Base-by-base conservation (phyloP, 257 asterid species). In the Capsicum rhomboideum region DNA sequence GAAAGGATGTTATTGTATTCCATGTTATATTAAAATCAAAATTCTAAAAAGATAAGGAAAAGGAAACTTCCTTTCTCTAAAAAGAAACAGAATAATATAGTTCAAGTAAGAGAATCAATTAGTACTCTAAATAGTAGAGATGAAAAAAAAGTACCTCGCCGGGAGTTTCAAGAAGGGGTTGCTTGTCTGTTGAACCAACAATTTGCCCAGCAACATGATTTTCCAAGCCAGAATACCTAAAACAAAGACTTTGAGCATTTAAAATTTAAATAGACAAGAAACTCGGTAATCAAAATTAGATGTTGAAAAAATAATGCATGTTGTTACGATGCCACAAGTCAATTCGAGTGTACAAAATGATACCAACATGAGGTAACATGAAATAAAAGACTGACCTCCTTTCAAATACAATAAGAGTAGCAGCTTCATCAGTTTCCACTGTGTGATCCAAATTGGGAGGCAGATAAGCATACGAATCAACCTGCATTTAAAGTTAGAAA, bases 381-480 rank as follows among this genome's bases (percentile, higher is more conserved):
- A 72, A 29, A 44, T 81, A n/a, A 29, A 75, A 83, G 68, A 58
- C 82, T 87, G 56, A 97, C 98, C 98, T 97, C 89, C 97, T 93
- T 90, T 97, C 99, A 26, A 97, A 87, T 82, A 95, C 85, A 83
- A 97, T 87, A 83, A 92, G 91, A 54, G 93, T 89, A 80, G 97
- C 93, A 29, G 97, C 68, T 52, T 91, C 89, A 88, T 91, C 93
- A n/a, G 93, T 88, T 42, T 88, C 87, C 83, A 95, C 80, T 11
- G 88, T 71, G 86, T 93, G 97, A 49, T 89, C 88, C 13, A 85
- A 86, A 86, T 93, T 93, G 50, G 98, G 97, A 83, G 98, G 99
- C 82, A 97, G 90, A 88, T 94, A 97, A 81, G 96, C 98, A 85
- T 92, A 97, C 9, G 96, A 95, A 86, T 93, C 98, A 91, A 93